phyloP scores from a whole-genome alignment of 495 filamentous ascomycete genomes.

The Echria macrotheca region DNA sequence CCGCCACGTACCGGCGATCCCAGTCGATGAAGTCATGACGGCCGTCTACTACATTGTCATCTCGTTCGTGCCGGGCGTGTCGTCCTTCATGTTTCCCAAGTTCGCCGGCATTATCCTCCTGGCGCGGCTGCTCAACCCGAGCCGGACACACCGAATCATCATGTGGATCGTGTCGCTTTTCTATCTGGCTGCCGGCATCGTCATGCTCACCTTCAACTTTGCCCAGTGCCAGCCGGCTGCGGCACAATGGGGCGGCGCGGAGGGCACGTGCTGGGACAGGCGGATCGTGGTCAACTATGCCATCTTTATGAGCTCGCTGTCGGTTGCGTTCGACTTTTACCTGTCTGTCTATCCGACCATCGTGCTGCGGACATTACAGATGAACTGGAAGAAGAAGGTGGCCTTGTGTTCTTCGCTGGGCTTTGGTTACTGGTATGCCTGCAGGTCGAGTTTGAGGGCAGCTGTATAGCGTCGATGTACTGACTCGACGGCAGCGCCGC shows the following conservation, averaged over 20 bases:
- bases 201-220: constrained; percentile 19
- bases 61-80: constrained; percentile 23
- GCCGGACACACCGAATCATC: constrained; percentile 6
- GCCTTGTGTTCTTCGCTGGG: constrained; percentile 16
- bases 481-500: constrained; percentile 4
- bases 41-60: constrained; percentile 17
- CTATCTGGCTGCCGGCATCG: constrained; percentile 8
- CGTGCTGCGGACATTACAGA: constrained; percentile 10
- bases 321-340: constrained; percentile 24
- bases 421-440: constrained; percentile 5
- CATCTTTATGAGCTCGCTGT: constrained; percentile 11
- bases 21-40: not conserved
- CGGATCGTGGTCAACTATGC: constrained; percentile 16
- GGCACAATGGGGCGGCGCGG: constrained; percentile 14
- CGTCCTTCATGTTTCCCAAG: constrained; percentile 22
- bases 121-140: constrained; percentile 17
- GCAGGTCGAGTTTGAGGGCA: too few species aligned
- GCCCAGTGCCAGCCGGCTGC: constrained; percentile 20
- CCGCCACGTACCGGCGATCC: constrained; percentile 11
- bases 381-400: constrained; percentile 21
- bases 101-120: constrained; percentile 24
- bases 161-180: constrained; percentile 19
- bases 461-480: not conserved
- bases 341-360: constrained; percentile 20
- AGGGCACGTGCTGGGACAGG: constrained; percentile 15